Evolutionary conservation across 140 eudicot species (phyloP), one percentile per base, ranked within the genome.

Genomic region (Senecio squalidus): DNA sequence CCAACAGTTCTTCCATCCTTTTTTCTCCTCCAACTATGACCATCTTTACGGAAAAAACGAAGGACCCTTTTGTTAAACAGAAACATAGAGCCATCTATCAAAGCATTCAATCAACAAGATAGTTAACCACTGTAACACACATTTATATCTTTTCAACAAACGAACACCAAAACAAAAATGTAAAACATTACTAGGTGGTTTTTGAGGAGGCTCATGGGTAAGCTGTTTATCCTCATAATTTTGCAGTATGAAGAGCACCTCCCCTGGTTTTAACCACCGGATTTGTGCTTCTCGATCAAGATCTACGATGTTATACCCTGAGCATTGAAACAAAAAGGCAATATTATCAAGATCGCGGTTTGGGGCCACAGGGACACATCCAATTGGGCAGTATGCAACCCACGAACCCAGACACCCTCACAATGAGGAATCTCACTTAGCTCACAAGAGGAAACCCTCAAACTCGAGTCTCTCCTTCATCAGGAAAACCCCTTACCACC

Each of bases 221-320:
- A 92, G 80, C 81, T 82, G 86, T 69, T 56, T 67, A 63, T 76
- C 85, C 61, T 84, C 83, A 58, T 79, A 76, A 82, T 77, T 88
- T 66, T 84, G 88, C 43, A 88, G 78, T 51, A 92, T 88, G 68
- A 75, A 92, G 67, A 78, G 80, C 59, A 92, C 96, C 74, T 92
- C 99, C 43, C 76, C 83, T 0, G 96, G 96, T 74, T 84, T 92
- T 67, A 92, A 73, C 96, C 99, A 88, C 77, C 99, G 80, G 69
- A 61, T 55, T 52, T 84, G 81, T 61, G 96, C 99, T 80, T 82
- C 95, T 70, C 60, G 78, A 63, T 68, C 78, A 71, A 92, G 79
- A 55, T 82, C 79, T 45, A 20, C 51, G 52, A 84, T 78, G 60
- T 88, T 75, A 80, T 83, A 82, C 36, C 82, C 99, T 92, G 80